A percentile compares a stretch with the other conserved stretches of the same genome.
phyloP scores from a whole-genome alignment of 345 rosid species.

The Pistacia vera region DNA sequence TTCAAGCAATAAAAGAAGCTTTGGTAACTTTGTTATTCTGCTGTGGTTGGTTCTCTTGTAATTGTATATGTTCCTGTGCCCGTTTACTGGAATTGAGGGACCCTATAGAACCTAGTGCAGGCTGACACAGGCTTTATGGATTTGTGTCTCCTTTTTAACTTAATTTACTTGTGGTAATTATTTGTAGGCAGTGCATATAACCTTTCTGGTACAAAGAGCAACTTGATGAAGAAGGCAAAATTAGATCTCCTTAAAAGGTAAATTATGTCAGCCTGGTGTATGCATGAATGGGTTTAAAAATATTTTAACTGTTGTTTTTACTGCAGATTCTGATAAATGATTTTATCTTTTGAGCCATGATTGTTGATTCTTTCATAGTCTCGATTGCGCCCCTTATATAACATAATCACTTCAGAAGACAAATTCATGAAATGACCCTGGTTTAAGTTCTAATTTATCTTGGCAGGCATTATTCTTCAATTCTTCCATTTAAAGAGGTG shows the following conservation, averaged over 20 bases:
- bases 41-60: not conserved
- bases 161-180: not conserved
- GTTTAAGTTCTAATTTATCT: slow-evolving; percentile 11
- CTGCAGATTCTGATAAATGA: not conserved
- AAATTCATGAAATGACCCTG: not conserved
- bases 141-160: slow-evolving; percentile 3
- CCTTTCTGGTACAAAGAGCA: slow-evolving; percentile 67
- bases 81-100: not conserved
- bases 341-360: not conserved
- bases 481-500: not conserved
- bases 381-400: not conserved
- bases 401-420: not conserved
- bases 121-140: not conserved
- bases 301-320: not conserved
- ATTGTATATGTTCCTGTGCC: slow-evolving; percentile 1
- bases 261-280: not conserved
- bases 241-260: slow-evolving; percentile 78
- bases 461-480: not conserved
- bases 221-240: slow-evolving; percentile 90
- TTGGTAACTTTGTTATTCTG: slow-evolving; percentile 34
- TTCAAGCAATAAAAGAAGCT: slow-evolving; percentile 67
- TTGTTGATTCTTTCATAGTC: not conserved
- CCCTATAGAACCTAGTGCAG: not conserved
- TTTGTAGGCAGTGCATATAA: slow-evolving; percentile 59
- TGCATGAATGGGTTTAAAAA: too few species aligned